Percentiles rank a stretch among this genome's conserved stretches.
phyloP scores from a whole-genome alignment of 208 protist species.

The Acanthamoeba royreba region DNA sequence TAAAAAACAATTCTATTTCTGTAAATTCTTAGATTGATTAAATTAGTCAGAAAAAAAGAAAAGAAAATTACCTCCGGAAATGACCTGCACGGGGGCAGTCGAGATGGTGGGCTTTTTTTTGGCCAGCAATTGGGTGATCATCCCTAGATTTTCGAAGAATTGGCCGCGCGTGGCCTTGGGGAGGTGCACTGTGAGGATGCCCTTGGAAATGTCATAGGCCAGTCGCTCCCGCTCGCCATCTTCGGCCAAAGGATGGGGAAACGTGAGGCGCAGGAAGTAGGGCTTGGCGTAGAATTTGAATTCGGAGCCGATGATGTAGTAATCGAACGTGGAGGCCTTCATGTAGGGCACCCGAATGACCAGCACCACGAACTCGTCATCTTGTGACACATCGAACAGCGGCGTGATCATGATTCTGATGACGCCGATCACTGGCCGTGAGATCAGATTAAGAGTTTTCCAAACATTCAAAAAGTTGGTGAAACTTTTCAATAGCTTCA shows the following conservation, averaged over 20 bases:
- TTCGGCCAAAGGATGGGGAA: not conserved
- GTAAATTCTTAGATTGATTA: not conserved
- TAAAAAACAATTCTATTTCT: not conserved
- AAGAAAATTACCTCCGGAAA: not conserved
- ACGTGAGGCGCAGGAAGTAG: constrained; percentile 30
- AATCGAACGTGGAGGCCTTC: not conserved
- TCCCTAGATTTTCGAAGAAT: not conserved
- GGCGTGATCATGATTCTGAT: constrained; percentile 19
- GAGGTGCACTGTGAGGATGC: not conserved
- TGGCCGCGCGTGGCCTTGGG: not conserved
- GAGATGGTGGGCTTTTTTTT: not conserved
- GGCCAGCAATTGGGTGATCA: constrained; percentile 16
- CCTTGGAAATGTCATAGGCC: constrained; percentile 1
- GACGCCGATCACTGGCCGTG: not conserved
- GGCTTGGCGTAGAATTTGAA: constrained; percentile 32
- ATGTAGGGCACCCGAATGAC: constrained; percentile 19
- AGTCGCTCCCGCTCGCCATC: not conserved
- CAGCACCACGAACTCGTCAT: not conserved
- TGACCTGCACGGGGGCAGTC: not conserved
- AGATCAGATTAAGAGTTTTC: too few species aligned
- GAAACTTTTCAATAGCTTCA: not conserved
- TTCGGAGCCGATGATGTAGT: not conserved
- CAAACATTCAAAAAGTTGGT: not conserved
- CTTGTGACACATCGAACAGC: constrained; percentile 6
- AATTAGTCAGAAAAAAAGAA: not conserved